These are phyloP conservation scores for Aspergillus sp. DNA, from an alignment of 2,329 filamentous ascomycete genomes.

Conservation along the genomic window DNA sequence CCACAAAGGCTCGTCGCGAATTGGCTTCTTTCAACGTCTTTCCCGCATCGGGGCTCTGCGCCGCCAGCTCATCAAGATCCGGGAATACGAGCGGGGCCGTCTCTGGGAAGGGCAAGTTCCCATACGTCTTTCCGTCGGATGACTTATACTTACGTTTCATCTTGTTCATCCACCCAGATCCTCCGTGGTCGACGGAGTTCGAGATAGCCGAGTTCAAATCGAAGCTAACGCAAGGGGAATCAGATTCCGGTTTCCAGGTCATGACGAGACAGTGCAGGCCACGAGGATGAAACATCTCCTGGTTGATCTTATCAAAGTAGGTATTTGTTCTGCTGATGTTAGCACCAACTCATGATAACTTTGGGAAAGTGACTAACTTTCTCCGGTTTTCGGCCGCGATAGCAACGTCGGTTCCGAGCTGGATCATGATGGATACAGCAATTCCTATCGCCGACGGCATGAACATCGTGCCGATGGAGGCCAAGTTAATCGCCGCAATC, in stretches of 20 bases:
- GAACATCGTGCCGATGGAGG: constrained; percentile 39
- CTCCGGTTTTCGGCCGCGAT: constrained; percentile 39
- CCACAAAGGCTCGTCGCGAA: constrained; percentile 36
- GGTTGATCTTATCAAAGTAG: constrained; percentile 58
- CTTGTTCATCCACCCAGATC: constrained; percentile 19
- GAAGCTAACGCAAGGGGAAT: constrained; percentile 26
- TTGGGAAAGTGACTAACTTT: constrained; percentile 18
- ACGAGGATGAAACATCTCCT: constrained; percentile 56
- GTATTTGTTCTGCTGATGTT: constrained; percentile 41
- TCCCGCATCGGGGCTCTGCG: constrained; percentile 8
- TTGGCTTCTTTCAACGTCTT: constrained; percentile 16
- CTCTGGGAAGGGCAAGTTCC: constrained; percentile 38
- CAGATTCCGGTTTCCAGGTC: constrained; percentile 49
- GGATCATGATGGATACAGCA: constrained; percentile 46
- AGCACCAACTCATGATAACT: constrained; percentile 15
- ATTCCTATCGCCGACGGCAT: constrained; percentile 43
- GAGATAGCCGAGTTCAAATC: constrained; percentile 40
- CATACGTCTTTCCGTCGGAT: constrained; percentile 39
- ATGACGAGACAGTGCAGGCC: constrained; percentile 58
- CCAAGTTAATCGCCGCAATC: constrained; percentile 45
- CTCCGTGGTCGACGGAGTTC: constrained; percentile 26
- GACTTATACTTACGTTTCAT: constrained; percentile 36
- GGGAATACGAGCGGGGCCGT: constrained; percentile 53
- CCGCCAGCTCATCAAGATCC: constrained; percentile 33
- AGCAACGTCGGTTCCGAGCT: constrained; percentile 43